phyloP scores from a whole-genome alignment of 441 rosid genomes.

The Macaranga tanarius region DNA sequence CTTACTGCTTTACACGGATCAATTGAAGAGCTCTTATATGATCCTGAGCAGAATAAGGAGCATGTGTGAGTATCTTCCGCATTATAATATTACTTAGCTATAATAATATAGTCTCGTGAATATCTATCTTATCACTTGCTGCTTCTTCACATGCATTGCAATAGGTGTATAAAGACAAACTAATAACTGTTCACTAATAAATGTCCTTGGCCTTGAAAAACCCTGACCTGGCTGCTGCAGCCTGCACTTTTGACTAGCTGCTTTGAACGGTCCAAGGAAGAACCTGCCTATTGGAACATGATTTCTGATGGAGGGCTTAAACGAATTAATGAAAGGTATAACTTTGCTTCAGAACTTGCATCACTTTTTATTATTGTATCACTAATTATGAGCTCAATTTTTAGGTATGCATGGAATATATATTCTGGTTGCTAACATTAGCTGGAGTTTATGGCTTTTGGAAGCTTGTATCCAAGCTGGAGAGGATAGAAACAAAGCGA shows the following conservation, averaged over 20 bases:
- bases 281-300: constrained; percentile 49
- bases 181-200: too few relatives aligned
- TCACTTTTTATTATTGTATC: too few relatives aligned
- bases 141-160: neutral
- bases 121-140: neutral
- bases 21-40: constrained; percentile 57
- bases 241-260: constrained; percentile 44
- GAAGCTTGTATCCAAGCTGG: constrained; percentile 79
- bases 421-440: constrained; percentile 75
- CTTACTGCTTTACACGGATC: constrained; percentile 56
- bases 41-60: constrained; percentile 56
- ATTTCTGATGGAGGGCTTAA: constrained; percentile 58
- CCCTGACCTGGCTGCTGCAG: constrained; percentile 46
- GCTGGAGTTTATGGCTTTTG: constrained; percentile 86
- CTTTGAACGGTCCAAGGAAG: constrained; percentile 44
- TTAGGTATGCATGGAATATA: constrained; percentile 80
- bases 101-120: neutral
- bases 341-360: constrained; percentile 2
- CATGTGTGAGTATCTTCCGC: constrained; percentile 43
- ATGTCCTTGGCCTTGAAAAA: too few relatives aligned
- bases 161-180: neutral
- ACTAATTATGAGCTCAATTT: neutral
- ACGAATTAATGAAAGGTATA: constrained; percentile 60
- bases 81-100: neutral
- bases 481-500: constrained; percentile 68